Conservation (phyloP, 2,329 filamentous ascomycete species). For the Xylaria sp. region DNA sequence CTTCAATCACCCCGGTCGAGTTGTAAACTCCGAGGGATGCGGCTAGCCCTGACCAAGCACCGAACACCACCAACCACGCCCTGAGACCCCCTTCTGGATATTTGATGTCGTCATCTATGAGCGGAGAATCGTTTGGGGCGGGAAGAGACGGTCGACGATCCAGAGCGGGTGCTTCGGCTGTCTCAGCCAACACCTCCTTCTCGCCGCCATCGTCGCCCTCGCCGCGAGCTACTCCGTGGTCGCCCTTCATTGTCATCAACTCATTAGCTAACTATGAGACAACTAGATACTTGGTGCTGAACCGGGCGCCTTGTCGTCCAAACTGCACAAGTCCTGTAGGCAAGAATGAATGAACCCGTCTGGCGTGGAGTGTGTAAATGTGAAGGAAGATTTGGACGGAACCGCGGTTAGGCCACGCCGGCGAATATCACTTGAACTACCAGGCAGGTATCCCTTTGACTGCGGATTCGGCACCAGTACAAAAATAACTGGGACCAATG, state of each 20-base stretch:
- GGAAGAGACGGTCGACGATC: slow-evolving; percentile 3
- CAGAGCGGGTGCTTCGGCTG: not conserved
- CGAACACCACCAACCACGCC: slow-evolving; percentile 28
- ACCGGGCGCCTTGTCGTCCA: not conserved
- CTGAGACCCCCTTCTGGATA: slow-evolving; percentile 26
- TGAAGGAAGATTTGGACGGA: not conserved
- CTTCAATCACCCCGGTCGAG: slow-evolving; percentile 30
- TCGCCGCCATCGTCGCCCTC: not conserved
- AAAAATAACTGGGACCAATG: too few relatives aligned
- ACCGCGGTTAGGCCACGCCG: not conserved
- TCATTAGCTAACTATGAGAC: not conserved
- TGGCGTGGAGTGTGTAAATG: not conserved
- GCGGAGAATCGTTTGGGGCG: not conserved
- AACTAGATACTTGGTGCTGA: not conserved
- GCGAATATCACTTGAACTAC: not conserved
- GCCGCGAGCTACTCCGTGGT: too few relatives aligned
- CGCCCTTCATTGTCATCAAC: slow-evolving; percentile 1
- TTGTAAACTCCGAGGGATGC: slow-evolving; percentile 31
- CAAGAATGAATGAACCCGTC: not conserved
- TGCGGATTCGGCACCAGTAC: too few relatives aligned
- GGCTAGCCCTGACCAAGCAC: slow-evolving; percentile 27
- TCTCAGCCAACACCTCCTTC: slow-evolving; percentile 3
- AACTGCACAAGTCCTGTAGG: not conserved
- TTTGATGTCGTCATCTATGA: slow-evolving; percentile 14
- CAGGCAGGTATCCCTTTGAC: not conserved